A percentile compares a stretch with the other conserved stretches of the same genome.
These are phyloP conservation scores for Ascodesmis nigricans DNA, from an alignment of 495 filamentous ascomycete genomes.

Conservation along the genomic window DNA sequence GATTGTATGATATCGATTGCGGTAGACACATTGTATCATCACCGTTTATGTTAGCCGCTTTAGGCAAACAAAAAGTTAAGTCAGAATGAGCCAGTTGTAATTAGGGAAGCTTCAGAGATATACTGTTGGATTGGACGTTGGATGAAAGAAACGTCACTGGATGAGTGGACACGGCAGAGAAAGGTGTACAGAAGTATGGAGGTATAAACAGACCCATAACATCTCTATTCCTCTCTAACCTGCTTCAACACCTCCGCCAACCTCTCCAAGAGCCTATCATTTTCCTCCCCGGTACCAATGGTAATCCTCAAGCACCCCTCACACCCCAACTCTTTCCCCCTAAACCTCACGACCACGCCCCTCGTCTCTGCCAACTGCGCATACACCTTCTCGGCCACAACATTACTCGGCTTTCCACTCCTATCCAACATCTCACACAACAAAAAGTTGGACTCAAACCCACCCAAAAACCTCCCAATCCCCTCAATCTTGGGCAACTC, in stretches of 20 bases:
- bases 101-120: too few relatives aligned
- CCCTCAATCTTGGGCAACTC: slow-evolving; percentile 58
- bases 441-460: slow-evolving; percentile 65
- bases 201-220: slow-evolving; percentile 1
- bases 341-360: slow-evolving; percentile 79
- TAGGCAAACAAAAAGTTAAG: too few relatives aligned
- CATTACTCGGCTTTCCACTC: slow-evolving; percentile 54
- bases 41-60: too few relatives aligned
- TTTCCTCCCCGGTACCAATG: slow-evolving; percentile 73
- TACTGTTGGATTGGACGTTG: too few relatives aligned
- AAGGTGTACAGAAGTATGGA: too few relatives aligned
- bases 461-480: slow-evolving; percentile 62
- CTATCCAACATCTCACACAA: slow-evolving; percentile 65
- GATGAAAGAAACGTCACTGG: too few relatives aligned
- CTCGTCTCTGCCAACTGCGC: slow-evolving; percentile 63
- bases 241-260: slow-evolving; percentile 38
- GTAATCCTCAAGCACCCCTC: slow-evolving; percentile 75
- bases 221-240: slow-evolving; percentile 23
- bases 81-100: too few relatives aligned
- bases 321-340: slow-evolving; percentile 81
- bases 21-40: too few relatives aligned
- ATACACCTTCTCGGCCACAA: slow-evolving; percentile 54
- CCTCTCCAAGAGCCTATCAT: slow-evolving; percentile 50
- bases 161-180: too few relatives aligned
- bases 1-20: too few relatives aligned